Conservation (phyloP, 495 filamentous ascomycete genomes). For the Lentithecium fluviatile region DNA sequence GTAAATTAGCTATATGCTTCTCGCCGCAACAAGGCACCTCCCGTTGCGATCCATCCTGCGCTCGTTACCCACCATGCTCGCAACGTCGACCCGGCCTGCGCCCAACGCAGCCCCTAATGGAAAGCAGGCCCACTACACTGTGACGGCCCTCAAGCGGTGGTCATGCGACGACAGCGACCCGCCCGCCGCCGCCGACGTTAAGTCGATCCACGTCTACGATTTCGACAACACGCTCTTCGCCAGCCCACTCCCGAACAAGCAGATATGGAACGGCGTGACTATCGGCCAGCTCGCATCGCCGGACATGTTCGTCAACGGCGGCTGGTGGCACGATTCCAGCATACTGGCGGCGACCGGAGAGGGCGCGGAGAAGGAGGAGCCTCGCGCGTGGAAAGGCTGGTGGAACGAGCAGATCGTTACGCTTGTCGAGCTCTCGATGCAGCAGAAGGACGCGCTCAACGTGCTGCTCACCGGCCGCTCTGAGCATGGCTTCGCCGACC, state of each 20-base stretch:
- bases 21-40: constrained; percentile 1
- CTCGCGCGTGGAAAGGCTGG: constrained; percentile 84
- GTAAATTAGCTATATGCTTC: not conserved
- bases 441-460: constrained; percentile 82
- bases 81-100: constrained; percentile 7
- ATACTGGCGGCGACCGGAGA: constrained; percentile 85
- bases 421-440: constrained; percentile 75
- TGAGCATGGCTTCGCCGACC: constrained; percentile 69
- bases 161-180: constrained; percentile 70
- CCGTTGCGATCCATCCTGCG: not conserved
- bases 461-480: constrained; percentile 88
- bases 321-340: constrained; percentile 94
- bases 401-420: constrained; percentile 94
- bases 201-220: constrained; percentile 89
- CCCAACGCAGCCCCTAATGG: constrained; percentile 7
- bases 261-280: constrained; percentile 77
- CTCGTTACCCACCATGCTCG: constrained; percentile 12
- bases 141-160: constrained; percentile 78
- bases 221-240: constrained; percentile 98
- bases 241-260: constrained; percentile 82
- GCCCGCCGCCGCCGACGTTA: constrained; percentile 69
- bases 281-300: constrained; percentile 72
- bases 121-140: constrained; percentile 49
- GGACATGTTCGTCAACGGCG: constrained; percentile 77
- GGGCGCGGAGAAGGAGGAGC: constrained; percentile 79